Conservation (phyloP, 1,139 yeast species). For the Diutina siamensis region DNA sequence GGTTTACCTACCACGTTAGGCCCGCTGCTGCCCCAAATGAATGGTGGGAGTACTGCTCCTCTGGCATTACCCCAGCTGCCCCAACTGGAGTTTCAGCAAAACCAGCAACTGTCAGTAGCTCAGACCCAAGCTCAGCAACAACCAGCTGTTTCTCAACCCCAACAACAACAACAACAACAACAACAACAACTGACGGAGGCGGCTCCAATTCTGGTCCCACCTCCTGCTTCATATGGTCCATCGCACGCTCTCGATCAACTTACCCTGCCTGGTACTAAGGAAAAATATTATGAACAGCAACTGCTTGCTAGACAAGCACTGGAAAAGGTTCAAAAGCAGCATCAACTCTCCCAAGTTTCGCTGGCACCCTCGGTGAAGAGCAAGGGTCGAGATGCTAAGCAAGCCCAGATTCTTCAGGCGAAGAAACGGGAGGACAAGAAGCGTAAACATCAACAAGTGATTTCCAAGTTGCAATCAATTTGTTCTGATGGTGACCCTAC, state of each 20-base stretch:
- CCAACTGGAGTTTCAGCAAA: not conserved
- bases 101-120: not conserved
- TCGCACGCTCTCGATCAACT: conserved; percentile 8
- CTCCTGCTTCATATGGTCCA: not conserved
- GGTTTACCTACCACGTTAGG: not conserved
- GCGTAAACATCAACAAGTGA: conserved; percentile 55
- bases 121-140: not conserved
- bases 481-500: conserved; percentile 90
- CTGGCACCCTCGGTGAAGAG: conserved; percentile 13
- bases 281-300: conserved; percentile 8
- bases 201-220: not conserved
- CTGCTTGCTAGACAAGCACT: conserved; percentile 1
- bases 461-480: conserved; percentile 59
- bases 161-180: not conserved
- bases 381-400: conserved; percentile 43
- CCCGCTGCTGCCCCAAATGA: not conserved
- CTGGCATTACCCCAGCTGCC: not conserved
- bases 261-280: conserved; percentile 10
- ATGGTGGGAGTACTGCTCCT: not conserved
- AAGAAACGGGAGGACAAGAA: conserved; percentile 70
- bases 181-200: not conserved
- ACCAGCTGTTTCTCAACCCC: not conserved
- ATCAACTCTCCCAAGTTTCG: conserved; percentile 7
- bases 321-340: not conserved
- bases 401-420: conserved; percentile 46